Evolutionary conservation across 371 early-diverging fungal genomes (phyloP), one percentile per base, ranked within the genome.

Genomic region (Syncephalastrum contaminatum): DNA sequence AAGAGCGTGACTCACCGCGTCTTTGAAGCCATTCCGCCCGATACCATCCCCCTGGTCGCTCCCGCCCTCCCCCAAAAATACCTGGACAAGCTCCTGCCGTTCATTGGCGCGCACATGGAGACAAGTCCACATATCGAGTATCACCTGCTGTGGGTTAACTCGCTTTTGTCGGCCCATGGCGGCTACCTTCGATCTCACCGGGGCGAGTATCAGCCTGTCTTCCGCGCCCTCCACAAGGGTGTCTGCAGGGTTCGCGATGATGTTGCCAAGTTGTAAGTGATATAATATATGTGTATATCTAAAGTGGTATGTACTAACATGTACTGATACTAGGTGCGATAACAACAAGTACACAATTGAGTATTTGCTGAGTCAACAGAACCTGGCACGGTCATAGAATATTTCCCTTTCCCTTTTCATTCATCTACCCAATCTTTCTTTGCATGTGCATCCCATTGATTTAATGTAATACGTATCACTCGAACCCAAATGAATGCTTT

Each of bases 51-150:
- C 14, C 65, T 96, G 48, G 79, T 96, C 6, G 83, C 86, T 10
- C 83, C 84, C 21, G 86, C 86, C 14, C 66, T 97, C 54, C 96
- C 96, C 0, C 72, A 81, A 51, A 90, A 89, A 61, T 96, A 98
- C 62, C 67, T 97, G 45, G 88, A 88, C 40, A 80, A 88, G 25
- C 54, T 96, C 62, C 75, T 98, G 53, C 80, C 81, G 59, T 93
- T 96, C 62, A 70, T 98, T 50, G 91, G 89, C 12, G 69, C 67
- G 46, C 77, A 88, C 39, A 78, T 95, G 81, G 84, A 90, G 64
- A 71, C 75, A 40, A 88, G 86, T 19, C 93, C 88, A 15, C 88
- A 89, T 63, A 62, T 97, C 42, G 94, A 98, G 70, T 94, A 92
- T 72, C 85, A 93, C 55, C 60, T 96, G 63, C 64, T 86, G 48